A percentile compares a stretch with the other conserved stretches of the same genome.
Conservation (phyloP, 805 yeast genomes). For the Sugiyamaella marilandica region DNA sequence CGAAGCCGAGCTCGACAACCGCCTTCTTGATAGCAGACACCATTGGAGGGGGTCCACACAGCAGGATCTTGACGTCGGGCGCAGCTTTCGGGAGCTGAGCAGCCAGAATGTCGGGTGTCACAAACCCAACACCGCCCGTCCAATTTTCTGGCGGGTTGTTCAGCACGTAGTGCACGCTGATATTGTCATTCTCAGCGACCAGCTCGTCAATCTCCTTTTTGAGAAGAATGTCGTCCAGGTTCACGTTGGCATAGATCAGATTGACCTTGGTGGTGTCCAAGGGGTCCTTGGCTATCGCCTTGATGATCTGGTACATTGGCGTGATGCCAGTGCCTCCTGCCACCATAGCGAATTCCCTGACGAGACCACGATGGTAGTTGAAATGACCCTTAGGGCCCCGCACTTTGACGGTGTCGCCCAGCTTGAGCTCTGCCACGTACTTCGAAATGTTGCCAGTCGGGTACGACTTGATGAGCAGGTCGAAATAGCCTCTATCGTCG, state of each 20-base stretch:
- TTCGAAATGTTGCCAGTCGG: constrained; percentile 81
- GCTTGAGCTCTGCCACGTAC: constrained; percentile 59
- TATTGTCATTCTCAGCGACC: constrained; percentile 45
- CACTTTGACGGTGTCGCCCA: constrained; percentile 75
- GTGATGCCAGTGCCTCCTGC: constrained; percentile 97
- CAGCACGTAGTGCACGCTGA: constrained; percentile 66
- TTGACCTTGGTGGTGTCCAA: constrained; percentile 69
- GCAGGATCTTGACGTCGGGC: constrained; percentile 58
- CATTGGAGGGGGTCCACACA: constrained; percentile 96
- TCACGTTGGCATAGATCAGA: constrained; percentile 75
- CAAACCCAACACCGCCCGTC: constrained; percentile 81
- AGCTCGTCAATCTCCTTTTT: constrained; percentile 72
- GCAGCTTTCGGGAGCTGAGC: constrained; percentile 58
- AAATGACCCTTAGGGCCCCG: constrained; percentile 87
- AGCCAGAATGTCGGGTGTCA: constrained; percentile 67
- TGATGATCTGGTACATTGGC: constrained; percentile 89
- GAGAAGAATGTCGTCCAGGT: constrained; percentile 72
- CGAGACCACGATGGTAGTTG: constrained; percentile 75
- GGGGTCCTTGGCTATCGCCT: constrained; percentile 68
- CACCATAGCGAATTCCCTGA: constrained; percentile 71
- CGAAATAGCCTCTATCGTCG: constrained; percentile 69
- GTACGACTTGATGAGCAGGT: constrained; percentile 77
- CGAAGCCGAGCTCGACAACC: constrained; percentile 65
- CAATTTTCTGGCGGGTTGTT: constrained; percentile 67
- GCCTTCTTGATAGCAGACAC: constrained; percentile 76